phyloP scores from a whole-genome alignment of 1,284 basidiomycete genomes.

The Bothia castanella region DNA sequence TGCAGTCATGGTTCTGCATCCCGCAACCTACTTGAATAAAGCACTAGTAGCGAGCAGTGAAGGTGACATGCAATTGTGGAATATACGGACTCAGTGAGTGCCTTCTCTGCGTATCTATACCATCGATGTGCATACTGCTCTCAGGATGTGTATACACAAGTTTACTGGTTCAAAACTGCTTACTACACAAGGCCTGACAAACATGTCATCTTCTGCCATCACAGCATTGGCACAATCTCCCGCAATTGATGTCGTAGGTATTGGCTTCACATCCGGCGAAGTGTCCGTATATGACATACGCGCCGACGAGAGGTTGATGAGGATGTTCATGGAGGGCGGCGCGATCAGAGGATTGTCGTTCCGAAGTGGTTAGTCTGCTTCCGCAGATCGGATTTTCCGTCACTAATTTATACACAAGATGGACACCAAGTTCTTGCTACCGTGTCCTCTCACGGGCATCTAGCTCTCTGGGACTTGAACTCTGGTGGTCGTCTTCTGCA shows the following conservation, averaged over 20 bases:
- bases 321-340: constrained; percentile 85
- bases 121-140: constrained; percentile 1
- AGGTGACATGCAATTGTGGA: constrained; percentile 92
- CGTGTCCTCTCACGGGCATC: constrained; percentile 80
- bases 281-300: constrained; percentile 89
- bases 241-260: constrained; percentile 91
- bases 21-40: constrained; percentile 97
- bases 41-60: constrained; percentile 81
- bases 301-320: constrained; percentile 84
- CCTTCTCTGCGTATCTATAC: background rate
- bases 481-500: constrained; percentile 79
- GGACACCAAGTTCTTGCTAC: constrained; percentile 85
- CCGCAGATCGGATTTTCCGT: constrained; percentile 2
- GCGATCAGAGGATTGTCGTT: constrained; percentile 77
- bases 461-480: constrained; percentile 90
- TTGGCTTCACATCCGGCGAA: constrained; percentile 86
- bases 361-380: constrained; percentile 65
- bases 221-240: constrained; percentile 87
- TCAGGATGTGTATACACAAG: constrained; percentile 64
- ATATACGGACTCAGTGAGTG: constrained; percentile 77
- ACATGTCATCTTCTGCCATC: constrained; percentile 53
- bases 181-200: constrained; percentile 42
- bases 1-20: constrained; percentile 84
- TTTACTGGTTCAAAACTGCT: constrained; percentile 52
- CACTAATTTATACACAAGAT: constrained; percentile 45